Percentiles rank a stretch among this genome's conserved stretches.
Conservation (phyloP, 2,329 filamentous ascomycete species). For the Aspergillus clavatus region DNA sequence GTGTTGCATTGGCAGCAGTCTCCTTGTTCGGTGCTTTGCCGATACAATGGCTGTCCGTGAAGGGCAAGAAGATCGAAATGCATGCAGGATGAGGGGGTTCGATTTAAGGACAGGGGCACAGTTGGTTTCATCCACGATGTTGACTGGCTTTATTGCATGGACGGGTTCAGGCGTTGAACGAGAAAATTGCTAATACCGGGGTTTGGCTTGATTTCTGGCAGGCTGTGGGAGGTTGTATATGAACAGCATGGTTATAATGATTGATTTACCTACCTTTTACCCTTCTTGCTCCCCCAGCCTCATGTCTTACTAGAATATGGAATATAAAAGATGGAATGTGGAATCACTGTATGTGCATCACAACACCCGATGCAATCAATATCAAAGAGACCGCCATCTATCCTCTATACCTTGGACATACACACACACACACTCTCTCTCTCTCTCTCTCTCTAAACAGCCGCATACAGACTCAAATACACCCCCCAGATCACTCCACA, state of each 20-base stretch:
- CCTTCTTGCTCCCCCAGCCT: not conserved
- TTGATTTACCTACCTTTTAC: conserved; percentile 5
- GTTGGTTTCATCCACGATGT: no score
- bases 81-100: conserved; percentile 3
- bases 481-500: conserved; percentile 71
- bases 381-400: no score
- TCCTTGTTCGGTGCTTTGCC: conserved; percentile 31
- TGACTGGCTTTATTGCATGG: no score
- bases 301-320: not conserved
- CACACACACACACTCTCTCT: not conserved
- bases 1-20: conserved; percentile 34
- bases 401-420: no score
- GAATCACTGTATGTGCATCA: not conserved
- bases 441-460: conserved; percentile 22
- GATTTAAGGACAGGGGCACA: no score
- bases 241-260: no score
- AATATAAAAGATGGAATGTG: no score
- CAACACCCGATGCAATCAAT: not conserved
- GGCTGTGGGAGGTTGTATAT: no score
- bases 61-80: conserved; percentile 30
- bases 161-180: no score
- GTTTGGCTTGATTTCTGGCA: no score
- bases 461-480: conserved; percentile 64
- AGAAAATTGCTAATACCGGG: no score
- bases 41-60: conserved; percentile 41